A percentile compares a stretch with the other conserved stretches of the same genome.
Evolutionary conservation across 2,329 filamentous ascomycete species (phyloP).

Genomic region (Penicillium sp.): DNA sequence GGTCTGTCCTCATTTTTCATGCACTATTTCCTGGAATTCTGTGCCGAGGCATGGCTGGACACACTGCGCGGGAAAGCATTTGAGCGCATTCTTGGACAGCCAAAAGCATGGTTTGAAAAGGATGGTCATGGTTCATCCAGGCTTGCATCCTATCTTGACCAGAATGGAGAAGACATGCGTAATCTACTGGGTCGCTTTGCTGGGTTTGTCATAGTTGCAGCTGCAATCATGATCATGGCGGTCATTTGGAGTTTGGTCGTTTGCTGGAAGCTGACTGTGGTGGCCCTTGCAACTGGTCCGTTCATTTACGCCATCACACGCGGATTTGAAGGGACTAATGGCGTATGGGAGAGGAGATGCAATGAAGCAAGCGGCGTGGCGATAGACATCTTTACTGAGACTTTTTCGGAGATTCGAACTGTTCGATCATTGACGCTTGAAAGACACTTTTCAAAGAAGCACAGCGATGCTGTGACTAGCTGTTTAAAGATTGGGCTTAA

Average conservation of each 20-base stretch:
- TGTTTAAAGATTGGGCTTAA: conserved; percentile 64
- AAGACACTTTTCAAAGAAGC: conserved; percentile 65
- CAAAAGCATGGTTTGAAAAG: conserved; percentile 74
- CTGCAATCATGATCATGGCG: conserved; percentile 67
- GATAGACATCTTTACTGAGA: conserved; percentile 68
- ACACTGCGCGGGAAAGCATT: conserved; percentile 68
- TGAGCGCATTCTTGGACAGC: conserved; percentile 70
- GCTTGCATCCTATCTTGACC: conserved; percentile 72
- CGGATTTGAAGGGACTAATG: conserved; percentile 64
- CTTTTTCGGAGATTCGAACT: conserved; percentile 75
- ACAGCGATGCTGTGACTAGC: conserved; percentile 51
- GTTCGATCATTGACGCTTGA: conserved; percentile 76
- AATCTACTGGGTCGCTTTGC: conserved; percentile 78
- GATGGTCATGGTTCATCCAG: conserved; percentile 63
- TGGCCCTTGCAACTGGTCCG: conserved; percentile 69
- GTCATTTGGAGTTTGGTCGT: conserved; percentile 71
- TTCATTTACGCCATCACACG: conserved; percentile 67
- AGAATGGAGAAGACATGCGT: conserved; percentile 83
- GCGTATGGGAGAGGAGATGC: conserved; percentile 69
- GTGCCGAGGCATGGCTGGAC: conserved; percentile 76
- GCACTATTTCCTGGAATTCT: conserved; percentile 70
- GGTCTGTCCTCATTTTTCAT: conserved; percentile 64
- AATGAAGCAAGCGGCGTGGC: conserved; percentile 63
- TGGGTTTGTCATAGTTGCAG: conserved; percentile 66
- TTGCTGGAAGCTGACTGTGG: conserved; percentile 78